Conservation (phyloP, 2,329 filamentous ascomycete species). For the Xylariaceae sp. region DNA sequence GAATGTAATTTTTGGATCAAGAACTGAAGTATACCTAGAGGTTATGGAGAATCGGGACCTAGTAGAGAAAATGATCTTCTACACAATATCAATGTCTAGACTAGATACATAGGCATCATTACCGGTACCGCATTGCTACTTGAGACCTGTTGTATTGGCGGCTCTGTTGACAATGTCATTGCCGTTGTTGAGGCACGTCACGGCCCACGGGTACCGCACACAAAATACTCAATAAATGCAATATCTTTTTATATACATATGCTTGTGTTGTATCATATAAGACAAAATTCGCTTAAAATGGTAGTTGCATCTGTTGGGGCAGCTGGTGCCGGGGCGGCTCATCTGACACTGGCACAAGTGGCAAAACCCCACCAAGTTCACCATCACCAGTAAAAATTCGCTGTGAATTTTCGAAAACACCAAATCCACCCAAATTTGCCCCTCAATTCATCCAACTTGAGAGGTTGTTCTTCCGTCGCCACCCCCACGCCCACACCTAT, state of each 20-base stretch:
- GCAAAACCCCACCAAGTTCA: slow-evolving; percentile 27
- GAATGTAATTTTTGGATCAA: not conserved
- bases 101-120: too few relatives aligned
- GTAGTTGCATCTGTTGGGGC: not conserved
- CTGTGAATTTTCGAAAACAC: slow-evolving; percentile 29
- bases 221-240: not conserved
- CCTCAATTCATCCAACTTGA: slow-evolving; percentile 22
- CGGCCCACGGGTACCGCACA: too few relatives aligned
- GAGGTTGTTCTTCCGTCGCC: slow-evolving; percentile 8
- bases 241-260: not conserved
- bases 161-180: too few relatives aligned
- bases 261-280: not conserved
- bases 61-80: too few relatives aligned
- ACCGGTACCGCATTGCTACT: too few relatives aligned
- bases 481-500: slow-evolving; percentile 11
- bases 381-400: slow-evolving; percentile 29
- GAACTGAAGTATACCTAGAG: too few relatives aligned
- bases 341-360: slow-evolving; percentile 4
- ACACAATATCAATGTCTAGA: too few relatives aligned
- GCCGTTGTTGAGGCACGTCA: too few relatives aligned
- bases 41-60: too few relatives aligned
- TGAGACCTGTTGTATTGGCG: too few relatives aligned
- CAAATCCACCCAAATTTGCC: slow-evolving; percentile 23
- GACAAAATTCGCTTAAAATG: not conserved
- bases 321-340: not conserved